Conservation (phyloP, 2,329 filamentous ascomycete species). For the Xylaria sp. region DNA sequence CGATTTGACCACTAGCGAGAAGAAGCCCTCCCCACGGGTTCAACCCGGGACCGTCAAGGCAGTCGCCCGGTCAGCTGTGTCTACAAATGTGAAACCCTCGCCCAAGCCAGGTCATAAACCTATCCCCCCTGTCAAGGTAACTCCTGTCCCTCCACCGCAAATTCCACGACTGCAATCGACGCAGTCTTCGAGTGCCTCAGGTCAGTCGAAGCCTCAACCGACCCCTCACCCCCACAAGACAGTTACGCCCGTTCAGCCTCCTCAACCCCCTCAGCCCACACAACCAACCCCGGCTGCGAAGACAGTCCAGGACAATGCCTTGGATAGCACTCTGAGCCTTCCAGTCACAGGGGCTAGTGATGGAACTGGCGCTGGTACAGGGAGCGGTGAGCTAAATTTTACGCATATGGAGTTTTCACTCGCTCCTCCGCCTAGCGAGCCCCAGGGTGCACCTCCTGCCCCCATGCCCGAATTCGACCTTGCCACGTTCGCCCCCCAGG, state of each 20-base stretch:
- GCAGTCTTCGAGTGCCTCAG: conserved; percentile 29
- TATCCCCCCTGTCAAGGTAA: conserved; percentile 34
- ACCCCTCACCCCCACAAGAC: conserved; percentile 19
- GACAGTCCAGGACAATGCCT: conserved; percentile 31
- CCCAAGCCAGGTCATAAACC: conserved; percentile 35
- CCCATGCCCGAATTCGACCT: conserved; percentile 53
- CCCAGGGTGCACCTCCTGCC: conserved; percentile 38
- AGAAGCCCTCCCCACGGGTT: conserved; percentile 37
- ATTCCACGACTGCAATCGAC: conserved; percentile 34
- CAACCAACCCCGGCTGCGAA: conserved; percentile 31
- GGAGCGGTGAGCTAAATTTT: conserved; percentile 54
- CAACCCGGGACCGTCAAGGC: conserved; percentile 32
- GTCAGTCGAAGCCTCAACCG: conserved; percentile 29
- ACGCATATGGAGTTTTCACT: conserved; percentile 64
- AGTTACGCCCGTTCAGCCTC: conserved; percentile 21
- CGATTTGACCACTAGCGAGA: conserved; percentile 37
- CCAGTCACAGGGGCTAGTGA: conserved; percentile 22
- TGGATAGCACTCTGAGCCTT: conserved; percentile 28
- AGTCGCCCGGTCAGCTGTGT: conserved; percentile 25
- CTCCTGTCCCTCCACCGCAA: conserved; percentile 38
- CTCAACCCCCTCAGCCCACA: conserved; percentile 22
- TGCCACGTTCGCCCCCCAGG: conserved; percentile 48
- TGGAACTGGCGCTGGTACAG: conserved; percentile 23
- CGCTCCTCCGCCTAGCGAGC: conserved; percentile 48
- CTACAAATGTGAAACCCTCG: conserved; percentile 39